Conservation (phyloP, 768 basidiomycete species). For the Suillus bovinus region DNA sequence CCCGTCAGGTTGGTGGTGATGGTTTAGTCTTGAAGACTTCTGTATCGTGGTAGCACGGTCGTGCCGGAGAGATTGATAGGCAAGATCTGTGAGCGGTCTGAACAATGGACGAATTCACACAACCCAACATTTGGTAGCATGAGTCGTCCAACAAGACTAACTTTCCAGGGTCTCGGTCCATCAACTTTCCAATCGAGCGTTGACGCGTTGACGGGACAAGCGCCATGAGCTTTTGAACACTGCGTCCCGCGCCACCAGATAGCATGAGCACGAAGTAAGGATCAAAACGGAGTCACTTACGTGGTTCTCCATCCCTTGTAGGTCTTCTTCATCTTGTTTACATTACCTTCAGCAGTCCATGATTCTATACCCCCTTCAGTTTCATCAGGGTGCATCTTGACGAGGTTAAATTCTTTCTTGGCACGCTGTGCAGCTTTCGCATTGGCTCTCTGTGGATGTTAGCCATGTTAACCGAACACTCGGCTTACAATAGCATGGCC, state of each 20-base stretch:
- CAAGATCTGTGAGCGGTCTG: conserved; percentile 42
- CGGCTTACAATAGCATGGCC: conserved; percentile 44
- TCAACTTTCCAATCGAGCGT: conserved; percentile 48
- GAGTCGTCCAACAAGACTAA: conserved; percentile 54
- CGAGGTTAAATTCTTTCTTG: conserved; percentile 46
- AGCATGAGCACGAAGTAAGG: not conserved
- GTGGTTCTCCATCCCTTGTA: conserved; percentile 51
- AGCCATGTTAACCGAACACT: not conserved
- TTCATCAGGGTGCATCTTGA: conserved; percentile 43
- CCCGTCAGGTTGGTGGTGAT: conserved; percentile 54
- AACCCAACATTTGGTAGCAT: conserved; percentile 55
- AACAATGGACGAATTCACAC: conserved; percentile 34
- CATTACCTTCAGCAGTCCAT: conserved; percentile 43
- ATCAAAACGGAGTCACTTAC: conserved; percentile 25
- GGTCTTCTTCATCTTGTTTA: conserved; percentile 46
- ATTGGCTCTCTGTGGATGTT: not conserved
- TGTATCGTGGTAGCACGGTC: conserved; percentile 52
- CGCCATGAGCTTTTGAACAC: conserved; percentile 45
- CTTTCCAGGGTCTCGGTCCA: conserved; percentile 48
- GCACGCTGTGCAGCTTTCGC: conserved; percentile 25
- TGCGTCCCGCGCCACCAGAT: conserved; percentile 18
- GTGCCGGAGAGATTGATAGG: conserved; percentile 54
- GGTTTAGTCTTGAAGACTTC: conserved; percentile 48
- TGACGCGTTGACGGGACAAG: conserved; percentile 42
- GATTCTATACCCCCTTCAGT: conserved; percentile 37